Conservation (phyloP, 768 basidiomycete species). For the Hydnum rufescens region DNA sequence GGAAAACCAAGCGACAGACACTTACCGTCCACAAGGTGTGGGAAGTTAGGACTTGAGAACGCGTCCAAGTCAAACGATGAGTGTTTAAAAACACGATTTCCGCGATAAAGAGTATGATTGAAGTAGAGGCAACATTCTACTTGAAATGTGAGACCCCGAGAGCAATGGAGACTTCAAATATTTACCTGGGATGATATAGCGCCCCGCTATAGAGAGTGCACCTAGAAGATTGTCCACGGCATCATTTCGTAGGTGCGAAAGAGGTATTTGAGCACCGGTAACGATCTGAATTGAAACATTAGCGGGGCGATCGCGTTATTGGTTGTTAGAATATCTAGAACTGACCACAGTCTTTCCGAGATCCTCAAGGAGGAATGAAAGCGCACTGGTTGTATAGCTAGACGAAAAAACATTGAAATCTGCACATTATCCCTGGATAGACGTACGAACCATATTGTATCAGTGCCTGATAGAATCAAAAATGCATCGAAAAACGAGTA, state of each 20-base stretch:
- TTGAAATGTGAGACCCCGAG: not conserved
- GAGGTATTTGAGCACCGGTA: slow-evolving; percentile 85
- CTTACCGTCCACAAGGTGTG: slow-evolving; percentile 60
- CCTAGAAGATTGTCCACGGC: slow-evolving; percentile 86
- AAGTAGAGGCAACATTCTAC: slow-evolving; percentile 79
- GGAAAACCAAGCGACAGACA: not conserved
- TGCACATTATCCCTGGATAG: not conserved
- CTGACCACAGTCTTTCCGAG: slow-evolving; percentile 76
- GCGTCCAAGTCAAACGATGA: slow-evolving; percentile 72
- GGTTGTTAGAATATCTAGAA: not conserved
- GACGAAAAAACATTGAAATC: not conserved
- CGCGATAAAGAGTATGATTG: slow-evolving; percentile 73
- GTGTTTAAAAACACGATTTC: slow-evolving; percentile 63
- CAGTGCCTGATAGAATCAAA: slow-evolving; percentile 39
- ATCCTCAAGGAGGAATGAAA: slow-evolving; percentile 83
- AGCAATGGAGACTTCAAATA: not conserved
- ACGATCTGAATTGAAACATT: slow-evolving; percentile 39
- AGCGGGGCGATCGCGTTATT: not conserved
- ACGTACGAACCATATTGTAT: slow-evolving; percentile 41
- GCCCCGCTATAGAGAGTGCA: slow-evolving; percentile 72
- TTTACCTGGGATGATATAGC: slow-evolving; percentile 76
- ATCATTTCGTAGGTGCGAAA: slow-evolving; percentile 83
- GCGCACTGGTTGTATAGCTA: slow-evolving; percentile 63
- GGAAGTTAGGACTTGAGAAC: slow-evolving; percentile 70
- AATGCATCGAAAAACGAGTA: slow-evolving; percentile 77